phyloP scores from a whole-genome alignment of 129 eudicot species.

The Centaurea solstitialis region DNA sequence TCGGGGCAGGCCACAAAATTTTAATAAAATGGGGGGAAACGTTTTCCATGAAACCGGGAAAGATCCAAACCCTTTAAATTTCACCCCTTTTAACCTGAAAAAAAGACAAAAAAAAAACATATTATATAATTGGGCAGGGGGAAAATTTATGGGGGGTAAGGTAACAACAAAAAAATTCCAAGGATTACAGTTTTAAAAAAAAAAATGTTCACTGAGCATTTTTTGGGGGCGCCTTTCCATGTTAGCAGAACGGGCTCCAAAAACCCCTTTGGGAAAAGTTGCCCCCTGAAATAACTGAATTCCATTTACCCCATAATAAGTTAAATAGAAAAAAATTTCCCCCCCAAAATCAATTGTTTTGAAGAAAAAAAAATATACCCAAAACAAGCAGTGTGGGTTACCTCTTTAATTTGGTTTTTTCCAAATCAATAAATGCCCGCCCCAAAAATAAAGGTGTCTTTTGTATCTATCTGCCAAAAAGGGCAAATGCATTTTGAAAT shows the following conservation, averaged over 20 bases:
- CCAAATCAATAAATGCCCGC: slow-evolving; percentile 94
- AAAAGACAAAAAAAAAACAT: background rate
- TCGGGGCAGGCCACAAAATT: too few relatives aligned
- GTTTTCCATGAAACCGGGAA: too few relatives aligned
- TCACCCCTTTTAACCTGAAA: slow-evolving; percentile 94
- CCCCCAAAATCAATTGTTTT: background rate
- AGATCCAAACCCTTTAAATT: too few relatives aligned
- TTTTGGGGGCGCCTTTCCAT: slow-evolving; percentile 67
- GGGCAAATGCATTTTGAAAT: background rate
- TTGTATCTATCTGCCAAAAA: slow-evolving; percentile 82
- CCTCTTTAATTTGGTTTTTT: slow-evolving; percentile 97
- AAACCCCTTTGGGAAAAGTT: slow-evolving; percentile 93
- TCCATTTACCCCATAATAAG: slow-evolving; percentile 3
- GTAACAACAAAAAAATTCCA: background rate
- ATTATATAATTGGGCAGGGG: background rate
- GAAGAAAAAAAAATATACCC: background rate
- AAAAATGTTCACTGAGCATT: slow-evolving; percentile 77
- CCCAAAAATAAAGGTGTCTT: slow-evolving; percentile 93
- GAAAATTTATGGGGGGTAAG: background rate
- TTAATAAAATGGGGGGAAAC: too few relatives aligned
- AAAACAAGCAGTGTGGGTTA: background rate
- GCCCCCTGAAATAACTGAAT: slow-evolving; percentile 58
- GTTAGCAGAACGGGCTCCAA: slow-evolving; percentile 97
- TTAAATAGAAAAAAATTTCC: background rate
- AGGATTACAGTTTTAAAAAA: slow-evolving; percentile 71